A percentile compares a stretch with the other conserved stretches of the same genome.
Evolutionary conservation across 495 filamentous ascomycete genomes (phyloP).

Genomic region (Talaromyces thailandensis): DNA sequence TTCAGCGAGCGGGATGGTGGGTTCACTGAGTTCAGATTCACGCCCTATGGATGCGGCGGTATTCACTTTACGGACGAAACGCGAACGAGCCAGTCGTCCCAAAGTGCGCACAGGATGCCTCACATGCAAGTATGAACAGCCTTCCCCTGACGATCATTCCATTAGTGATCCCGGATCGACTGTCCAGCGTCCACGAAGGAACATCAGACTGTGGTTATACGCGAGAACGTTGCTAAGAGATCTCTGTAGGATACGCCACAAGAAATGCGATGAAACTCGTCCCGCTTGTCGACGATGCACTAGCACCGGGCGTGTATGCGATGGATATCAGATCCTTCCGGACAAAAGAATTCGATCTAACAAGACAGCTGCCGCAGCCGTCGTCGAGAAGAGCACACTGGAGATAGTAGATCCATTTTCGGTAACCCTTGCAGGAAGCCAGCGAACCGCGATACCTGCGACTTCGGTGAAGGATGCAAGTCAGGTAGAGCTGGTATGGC

Average conservation of each 20-base stretch:
- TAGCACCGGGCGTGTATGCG: constrained; percentile 31
- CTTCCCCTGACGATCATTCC: not conserved
- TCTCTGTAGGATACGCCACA: constrained; percentile 37
- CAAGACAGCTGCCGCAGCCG: not conserved
- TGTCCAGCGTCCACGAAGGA: too few species aligned
- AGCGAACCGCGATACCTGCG: too few species aligned
- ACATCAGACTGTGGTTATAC: not conserved
- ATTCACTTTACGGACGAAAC: not conserved
- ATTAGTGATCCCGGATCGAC: too few species aligned
- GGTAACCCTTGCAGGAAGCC: too few species aligned
- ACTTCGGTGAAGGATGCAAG: constrained; percentile 3
- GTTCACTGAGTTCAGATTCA: too few species aligned
- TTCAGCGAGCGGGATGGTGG: too few species aligned
- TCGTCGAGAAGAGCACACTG: too few species aligned
- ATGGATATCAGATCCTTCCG: constrained; percentile 10
- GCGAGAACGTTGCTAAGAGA: not conserved
- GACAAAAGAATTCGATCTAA: constrained; percentile 5
- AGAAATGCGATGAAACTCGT: constrained; percentile 54
- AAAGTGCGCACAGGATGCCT: constrained; percentile 10
- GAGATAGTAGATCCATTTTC: too few species aligned
- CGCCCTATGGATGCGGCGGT: too few species aligned
- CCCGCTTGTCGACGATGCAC: constrained; percentile 44
- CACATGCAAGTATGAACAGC: constrained; percentile 10
- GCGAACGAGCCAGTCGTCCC: constrained; percentile 3
- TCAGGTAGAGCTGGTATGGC: constrained; percentile 9